Conservation (phyloP, 2,329 filamentous ascomycete species). For the Macroventuria anomochaeta region DNA sequence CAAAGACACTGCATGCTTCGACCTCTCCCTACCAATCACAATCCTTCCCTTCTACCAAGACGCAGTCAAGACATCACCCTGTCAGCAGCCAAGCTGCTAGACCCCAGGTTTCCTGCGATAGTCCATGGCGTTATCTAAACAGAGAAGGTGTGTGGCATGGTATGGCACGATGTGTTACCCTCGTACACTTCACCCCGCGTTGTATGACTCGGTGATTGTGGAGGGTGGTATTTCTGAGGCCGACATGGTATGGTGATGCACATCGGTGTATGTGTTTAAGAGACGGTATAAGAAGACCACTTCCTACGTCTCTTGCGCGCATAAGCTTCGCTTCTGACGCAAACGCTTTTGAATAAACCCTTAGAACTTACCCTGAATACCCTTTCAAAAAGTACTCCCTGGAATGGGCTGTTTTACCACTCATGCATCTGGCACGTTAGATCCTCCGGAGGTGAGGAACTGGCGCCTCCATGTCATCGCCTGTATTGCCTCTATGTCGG, state of each 20-base stretch:
- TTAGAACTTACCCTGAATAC: background rate
- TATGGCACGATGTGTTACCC: conserved; percentile 22
- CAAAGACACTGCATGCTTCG: conserved; percentile 13
- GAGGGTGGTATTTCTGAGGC: conserved; percentile 17
- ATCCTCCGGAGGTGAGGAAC: conserved; percentile 46
- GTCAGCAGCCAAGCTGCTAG: conserved; percentile 27
- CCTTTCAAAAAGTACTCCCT: conserved; percentile 13
- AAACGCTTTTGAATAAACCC: conserved; percentile 4
- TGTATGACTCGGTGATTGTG: conserved; percentile 19
- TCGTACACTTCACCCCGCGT: conserved; percentile 22
- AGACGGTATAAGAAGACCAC: conserved; percentile 5
- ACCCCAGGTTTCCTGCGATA: conserved; percentile 27
- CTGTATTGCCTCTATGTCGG: conserved; percentile 47
- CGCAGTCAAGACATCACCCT: conserved; percentile 27
- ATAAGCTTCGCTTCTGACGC: conserved; percentile 11
- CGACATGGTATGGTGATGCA: background rate
- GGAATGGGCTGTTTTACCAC: conserved; percentile 38
- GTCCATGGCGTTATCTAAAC: conserved; percentile 19
- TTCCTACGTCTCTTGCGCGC: conserved; percentile 1
- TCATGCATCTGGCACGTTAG: conserved; percentile 43
- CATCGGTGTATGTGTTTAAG: background rate
- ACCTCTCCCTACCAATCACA: conserved; percentile 20
- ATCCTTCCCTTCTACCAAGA: conserved; percentile 17
- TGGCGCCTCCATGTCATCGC: conserved; percentile 46
- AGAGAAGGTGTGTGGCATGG: conserved; percentile 20